Base-by-base conservation (phyloP, 768 basidiomycete genomes). In the Rhizopogon vesiculosus region DNA sequence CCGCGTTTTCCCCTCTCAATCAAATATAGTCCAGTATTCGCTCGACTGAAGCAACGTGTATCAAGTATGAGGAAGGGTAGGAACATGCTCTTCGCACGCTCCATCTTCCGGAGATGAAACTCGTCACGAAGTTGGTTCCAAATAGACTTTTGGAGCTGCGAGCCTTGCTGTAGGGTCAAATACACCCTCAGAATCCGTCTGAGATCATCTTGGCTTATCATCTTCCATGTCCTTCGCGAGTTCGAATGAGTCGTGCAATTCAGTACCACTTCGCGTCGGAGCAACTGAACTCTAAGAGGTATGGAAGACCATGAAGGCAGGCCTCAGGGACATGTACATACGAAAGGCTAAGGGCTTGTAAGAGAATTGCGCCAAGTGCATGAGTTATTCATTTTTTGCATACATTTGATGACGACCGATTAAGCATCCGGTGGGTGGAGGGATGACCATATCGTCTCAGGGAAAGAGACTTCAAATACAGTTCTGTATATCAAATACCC, bases 81-180 rank as follows among this genome's bases (percentile, higher is more conserved):
- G 13, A 38, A 35, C 12, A 38, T 51, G 6, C 56, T 66, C 55
- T 65, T 67, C 49, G 72, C 75, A 28, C 79, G 76, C 43, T 82
- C 79, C 42, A 75, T 69, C 60, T 77, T 76, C 50, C 84, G 76
- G 57, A 79, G 77, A 38, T 85, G 81, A 33, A 82, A 73, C 66
- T 92, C 89, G 59, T 86, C 83, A 35, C 78, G 77, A 28, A 89
- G 84, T 64, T 91, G 80, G 42, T 77, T 75, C 19, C 89, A 81
- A 52, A 96, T 89, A 4, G 87, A 85, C 62, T 82, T 84, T 64
- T 96, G 93, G 10, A 91, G 35, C 31, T 33, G 31, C 2, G 31
- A 33, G 9, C 8, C 25, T 25, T 33, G 35, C 13, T 38, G 35
- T 12, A 13, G 35, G 35, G 12, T 33, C 8, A 9, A 33, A 7